Evolutionary conservation across 345 rosid species (phyloP), one percentile per base, ranked within the genome.

Genomic region (Hibiscus mutabilis): DNA sequence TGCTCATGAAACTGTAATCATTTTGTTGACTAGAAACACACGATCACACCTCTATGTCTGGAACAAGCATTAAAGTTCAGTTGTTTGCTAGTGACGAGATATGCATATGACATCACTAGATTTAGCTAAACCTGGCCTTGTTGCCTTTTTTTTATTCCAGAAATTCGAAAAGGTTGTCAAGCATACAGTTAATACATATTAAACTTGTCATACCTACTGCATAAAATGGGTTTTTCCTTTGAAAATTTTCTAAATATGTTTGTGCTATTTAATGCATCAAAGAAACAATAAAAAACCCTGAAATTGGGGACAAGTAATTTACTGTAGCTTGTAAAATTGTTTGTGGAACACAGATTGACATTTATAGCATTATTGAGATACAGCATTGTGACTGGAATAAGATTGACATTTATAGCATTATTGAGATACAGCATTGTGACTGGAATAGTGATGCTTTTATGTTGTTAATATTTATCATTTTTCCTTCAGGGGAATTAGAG

Each of bases 401-500:
- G 42, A 63, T 73, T 49, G n/a, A 44, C 60, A 61, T 66, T 49
- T 58, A 74, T 63, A 31, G 76, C 66, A 60, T 37, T 52, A 13
- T 73, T 11, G 16, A 31, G 59, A n/a, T 67, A 16, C 24, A 31
- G 52, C 59, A 56, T 49, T 71, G 66, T 69, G 33, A 55, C 27
- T 44, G 27, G 35, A 29, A 16, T 53, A 2, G 15, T 61, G 63
- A 52, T 76, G 53, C 31, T 72, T 71, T 63, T 67, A 25, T 69
- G 53, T 55, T 69, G 53, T 55, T 76, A 52, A 53, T 5, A 35
- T 62, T 12, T 68, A 47, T 6, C 57, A 9, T 68, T 73, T 73
- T 73, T 77, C 55, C 66, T 78, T 71, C 84, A 92, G 98, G 88
- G 99, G 86, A 83, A 76, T 89, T 65, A 88, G 81, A 86, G 88